These are phyloP conservation scores for Alternaria arborescens DNA, from an alignment of 2,329 filamentous ascomycete species.

Conservation along the genomic window DNA sequence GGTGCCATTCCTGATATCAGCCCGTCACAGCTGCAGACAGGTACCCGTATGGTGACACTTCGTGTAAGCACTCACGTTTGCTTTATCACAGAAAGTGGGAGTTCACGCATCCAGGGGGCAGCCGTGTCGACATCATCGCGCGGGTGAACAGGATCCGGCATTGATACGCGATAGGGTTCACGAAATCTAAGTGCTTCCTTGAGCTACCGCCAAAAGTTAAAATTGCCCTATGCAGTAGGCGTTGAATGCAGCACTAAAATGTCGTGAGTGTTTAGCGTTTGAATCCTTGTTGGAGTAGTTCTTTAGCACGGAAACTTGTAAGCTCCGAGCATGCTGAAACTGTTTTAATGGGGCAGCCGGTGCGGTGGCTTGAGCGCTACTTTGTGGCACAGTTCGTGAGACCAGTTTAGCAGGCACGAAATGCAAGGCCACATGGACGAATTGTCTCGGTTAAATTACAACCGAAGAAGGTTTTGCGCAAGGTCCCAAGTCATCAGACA, in stretches of 20 bases:
- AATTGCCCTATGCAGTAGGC: conserved; percentile 18
- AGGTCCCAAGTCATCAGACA: neutral
- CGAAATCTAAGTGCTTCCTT: neutral
- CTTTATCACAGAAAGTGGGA: neutral
- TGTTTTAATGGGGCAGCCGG: conserved; percentile 2
- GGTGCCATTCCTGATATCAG: neutral
- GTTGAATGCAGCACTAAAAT: conserved; percentile 24
- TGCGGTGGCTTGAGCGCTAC: neutral
- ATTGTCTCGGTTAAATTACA: neutral
- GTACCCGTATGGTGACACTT: conserved; percentile 4
- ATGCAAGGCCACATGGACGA: neutral
- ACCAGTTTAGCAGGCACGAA: neutral
- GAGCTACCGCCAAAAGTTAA: neutral
- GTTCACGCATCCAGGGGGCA: neutral
- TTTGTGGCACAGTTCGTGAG: neutral
- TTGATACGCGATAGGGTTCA: neutral
- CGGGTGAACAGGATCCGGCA: neutral
- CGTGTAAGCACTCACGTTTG: neutral
- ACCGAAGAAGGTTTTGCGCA: neutral
- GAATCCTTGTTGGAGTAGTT: neutral
- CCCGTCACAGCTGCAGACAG: neutral
- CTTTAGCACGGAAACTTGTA: neutral
- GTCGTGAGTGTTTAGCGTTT: conserved; percentile 17
- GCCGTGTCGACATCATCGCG: neutral
- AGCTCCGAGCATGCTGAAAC: conserved; percentile 5